These are phyloP conservation scores for Trypanosoma grayi DNA, from an alignment of 208 protist species.

Conservation along the genomic window DNA sequence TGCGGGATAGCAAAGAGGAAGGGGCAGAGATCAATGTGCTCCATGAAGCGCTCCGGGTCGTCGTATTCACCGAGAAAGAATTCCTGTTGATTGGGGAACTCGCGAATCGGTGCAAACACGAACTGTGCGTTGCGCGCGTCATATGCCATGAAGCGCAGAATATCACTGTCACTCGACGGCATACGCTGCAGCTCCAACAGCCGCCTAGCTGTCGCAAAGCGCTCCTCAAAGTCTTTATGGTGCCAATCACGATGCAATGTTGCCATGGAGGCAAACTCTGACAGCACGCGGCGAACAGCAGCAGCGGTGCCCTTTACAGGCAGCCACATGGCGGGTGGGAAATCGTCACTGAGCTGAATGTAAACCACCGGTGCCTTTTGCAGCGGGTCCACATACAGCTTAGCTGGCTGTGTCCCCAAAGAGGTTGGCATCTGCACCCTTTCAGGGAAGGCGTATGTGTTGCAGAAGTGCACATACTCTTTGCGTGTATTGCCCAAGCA, in stretches of 20 bases:
- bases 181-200: constrained; percentile 74
- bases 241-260: constrained; percentile 77
- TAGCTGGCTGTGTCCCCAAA: constrained; percentile 69
- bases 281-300: constrained; percentile 78
- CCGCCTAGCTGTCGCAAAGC: constrained; percentile 50
- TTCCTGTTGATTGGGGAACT: constrained; percentile 82
- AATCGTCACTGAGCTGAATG: constrained; percentile 79
- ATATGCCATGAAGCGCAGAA: constrained; percentile 80
- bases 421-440: constrained; percentile 83
- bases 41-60: constrained; percentile 78
- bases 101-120: constrained; percentile 62
- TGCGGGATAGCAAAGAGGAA: constrained; percentile 80
- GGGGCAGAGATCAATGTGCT: constrained; percentile 86
- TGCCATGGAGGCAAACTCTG: constrained; percentile 76
- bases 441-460: constrained; percentile 86
- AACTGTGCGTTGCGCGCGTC: constrained; percentile 79
- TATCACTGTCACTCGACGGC: constrained; percentile 48
- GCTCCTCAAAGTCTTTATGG: constrained; percentile 57
- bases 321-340: constrained; percentile 91
- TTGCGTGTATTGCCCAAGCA: constrained; percentile 56
- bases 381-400: constrained; percentile 70
- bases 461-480: constrained; percentile 91
- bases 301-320: constrained; percentile 74
- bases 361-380: constrained; percentile 61
- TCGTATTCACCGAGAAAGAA: constrained; percentile 89